Evolutionary conservation across 2,329 filamentous ascomycete species (phyloP).

Genomic region (Grosmannia serpens): DNA sequence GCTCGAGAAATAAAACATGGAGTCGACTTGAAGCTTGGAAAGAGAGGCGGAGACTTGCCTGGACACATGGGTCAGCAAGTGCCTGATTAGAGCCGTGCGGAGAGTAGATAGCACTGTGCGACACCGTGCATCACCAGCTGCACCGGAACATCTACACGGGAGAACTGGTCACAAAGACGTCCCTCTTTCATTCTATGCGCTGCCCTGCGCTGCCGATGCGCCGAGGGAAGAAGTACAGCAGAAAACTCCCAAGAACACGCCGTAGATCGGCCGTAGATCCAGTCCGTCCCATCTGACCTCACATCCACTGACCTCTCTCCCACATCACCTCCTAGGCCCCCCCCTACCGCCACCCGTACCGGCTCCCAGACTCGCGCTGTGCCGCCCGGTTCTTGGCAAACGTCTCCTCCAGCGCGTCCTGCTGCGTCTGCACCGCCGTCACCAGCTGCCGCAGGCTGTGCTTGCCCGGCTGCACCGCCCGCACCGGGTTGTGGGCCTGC

Average conservation of each 20-base stretch:
- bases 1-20: neutral
- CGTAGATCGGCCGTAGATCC: no score
- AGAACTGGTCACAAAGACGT: no score
- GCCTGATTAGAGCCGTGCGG: neutral
- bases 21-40: neutral
- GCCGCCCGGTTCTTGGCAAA: constrained; percentile 74
- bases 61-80: neutral
- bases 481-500: constrained; percentile 70
- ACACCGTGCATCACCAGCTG: neutral
- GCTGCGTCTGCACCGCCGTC: constrained; percentile 68
- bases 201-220: no score
- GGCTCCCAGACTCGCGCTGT: constrained; percentile 67
- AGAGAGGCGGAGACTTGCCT: neutral
- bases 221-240: no score
- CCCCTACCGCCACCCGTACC: constrained; percentile 70
- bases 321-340: neutral
- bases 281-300: no score
- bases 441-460: constrained; percentile 83
- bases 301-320: neutral
- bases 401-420: constrained; percentile 77
- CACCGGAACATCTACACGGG: no score
- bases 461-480: constrained; percentile 74
- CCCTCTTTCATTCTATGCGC: no score
- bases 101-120: neutral
- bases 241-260: no score